These are phyloP conservation scores for Penicillium vulpinum DNA, from an alignment of 2,329 filamentous ascomycete species.

Conservation along the genomic window DNA sequence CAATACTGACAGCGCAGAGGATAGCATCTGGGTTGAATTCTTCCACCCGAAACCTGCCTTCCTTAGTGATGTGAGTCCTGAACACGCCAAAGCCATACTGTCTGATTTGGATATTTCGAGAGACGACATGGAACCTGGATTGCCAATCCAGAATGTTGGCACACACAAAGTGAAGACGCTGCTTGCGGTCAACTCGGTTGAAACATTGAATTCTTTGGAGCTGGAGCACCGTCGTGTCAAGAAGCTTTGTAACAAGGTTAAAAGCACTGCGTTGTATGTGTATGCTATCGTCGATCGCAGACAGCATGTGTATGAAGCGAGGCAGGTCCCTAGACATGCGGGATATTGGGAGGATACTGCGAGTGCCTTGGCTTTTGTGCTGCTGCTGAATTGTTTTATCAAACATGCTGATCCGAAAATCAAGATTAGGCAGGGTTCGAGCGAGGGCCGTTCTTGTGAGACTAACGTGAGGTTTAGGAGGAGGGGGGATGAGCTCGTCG, in stretches of 20 bases:
- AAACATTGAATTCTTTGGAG: background rate
- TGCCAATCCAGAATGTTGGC: conserved; percentile 2
- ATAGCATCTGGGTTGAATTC: background rate
- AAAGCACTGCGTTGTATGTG: conserved; percentile 8
- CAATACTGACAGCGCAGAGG: background rate
- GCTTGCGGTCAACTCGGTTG: conserved; percentile 1
- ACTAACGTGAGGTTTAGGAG: conserved; percentile 4
- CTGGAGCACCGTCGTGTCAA: background rate
- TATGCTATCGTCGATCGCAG: background rate
- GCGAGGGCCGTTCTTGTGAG: conserved; percentile 3
- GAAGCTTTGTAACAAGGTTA: conserved; percentile 2
- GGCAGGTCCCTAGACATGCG: conserved; percentile 10
- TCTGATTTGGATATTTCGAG: background rate
- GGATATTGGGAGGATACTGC: conserved; percentile 15
- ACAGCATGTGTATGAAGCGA: conserved; percentile 11
- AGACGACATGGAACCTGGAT: background rate
- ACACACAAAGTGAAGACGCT: conserved; percentile 5
- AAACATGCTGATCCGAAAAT: background rate
- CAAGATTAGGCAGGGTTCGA: conserved; percentile 6
- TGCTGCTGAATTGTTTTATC: conserved; percentile 1
- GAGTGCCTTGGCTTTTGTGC: conserved; percentile 11
- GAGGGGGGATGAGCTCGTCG: background rate
- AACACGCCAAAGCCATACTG: background rate
- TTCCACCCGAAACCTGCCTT: background rate
- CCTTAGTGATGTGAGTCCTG: background rate